phyloP scores from a whole-genome alignment of 2,329 filamentous ascomycete species.

The Talaromyces verruculosus region DNA sequence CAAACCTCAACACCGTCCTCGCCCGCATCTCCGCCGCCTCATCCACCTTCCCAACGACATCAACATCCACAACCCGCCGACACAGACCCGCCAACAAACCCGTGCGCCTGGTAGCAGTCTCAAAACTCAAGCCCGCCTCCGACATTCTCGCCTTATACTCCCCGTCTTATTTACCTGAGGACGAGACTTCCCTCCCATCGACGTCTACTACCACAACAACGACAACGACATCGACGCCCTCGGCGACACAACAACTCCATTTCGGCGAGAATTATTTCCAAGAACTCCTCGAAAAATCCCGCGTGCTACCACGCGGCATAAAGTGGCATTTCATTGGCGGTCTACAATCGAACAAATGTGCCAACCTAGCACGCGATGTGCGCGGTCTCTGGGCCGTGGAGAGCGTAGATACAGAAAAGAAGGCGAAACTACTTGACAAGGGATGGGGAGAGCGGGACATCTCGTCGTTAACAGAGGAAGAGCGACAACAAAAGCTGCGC shows the following conservation, averaged over 20 bases:
- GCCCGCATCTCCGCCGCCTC: constrained; percentile 53
- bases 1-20: constrained; percentile 62
- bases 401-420: constrained; percentile 84
- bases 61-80: constrained; percentile 24
- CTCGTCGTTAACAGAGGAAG: constrained; percentile 33
- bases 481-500: constrained; percentile 51
- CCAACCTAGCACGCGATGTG: constrained; percentile 75
- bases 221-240: background rate
- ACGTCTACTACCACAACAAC: constrained; percentile 24
- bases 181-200: constrained; percentile 39
- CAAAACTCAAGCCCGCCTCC: constrained; percentile 89
- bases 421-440: constrained; percentile 77
- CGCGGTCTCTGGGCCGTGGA: constrained; percentile 90
- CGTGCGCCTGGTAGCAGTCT: constrained; percentile 82
- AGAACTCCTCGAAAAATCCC: constrained; percentile 83
- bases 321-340: constrained; percentile 97
- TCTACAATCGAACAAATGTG: constrained; percentile 91
- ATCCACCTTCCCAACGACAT: constrained; percentile 38
- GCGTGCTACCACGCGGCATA: constrained; percentile 69
- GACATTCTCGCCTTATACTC: constrained; percentile 81
- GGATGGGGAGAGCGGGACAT: constrained; percentile 60
- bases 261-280: constrained; percentile 97
- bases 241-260: constrained; percentile 60
- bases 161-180: constrained; percentile 47
- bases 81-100: constrained; percentile 23